Conservation (phyloP, 1,139 yeast species). For the Candida tropicalis region DNA sequence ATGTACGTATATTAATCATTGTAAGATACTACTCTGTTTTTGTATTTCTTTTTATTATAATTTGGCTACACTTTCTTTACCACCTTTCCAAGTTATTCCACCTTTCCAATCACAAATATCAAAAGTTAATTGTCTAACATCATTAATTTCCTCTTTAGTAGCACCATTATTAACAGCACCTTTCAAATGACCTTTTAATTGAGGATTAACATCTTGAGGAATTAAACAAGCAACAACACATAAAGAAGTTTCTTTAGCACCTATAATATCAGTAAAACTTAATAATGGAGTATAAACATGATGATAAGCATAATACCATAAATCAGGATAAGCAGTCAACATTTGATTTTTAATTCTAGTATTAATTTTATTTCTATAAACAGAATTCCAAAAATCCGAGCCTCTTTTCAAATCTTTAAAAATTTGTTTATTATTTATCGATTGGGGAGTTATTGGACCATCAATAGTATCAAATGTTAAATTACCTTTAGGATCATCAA, state of each 20-base stretch:
- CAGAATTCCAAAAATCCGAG: conserved; percentile 65
- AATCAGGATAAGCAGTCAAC: conserved; percentile 78
- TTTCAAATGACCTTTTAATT: conserved; percentile 82
- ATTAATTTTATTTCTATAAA: conserved; percentile 52
- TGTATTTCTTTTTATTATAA: conserved; percentile 23
- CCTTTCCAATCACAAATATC: conserved; percentile 68
- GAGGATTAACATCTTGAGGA: conserved; percentile 86
- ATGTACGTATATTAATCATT: no score
- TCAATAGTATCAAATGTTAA: conserved; percentile 39
- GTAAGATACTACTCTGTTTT: no score
- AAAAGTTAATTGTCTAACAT: conserved; percentile 62
- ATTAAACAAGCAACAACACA: conserved; percentile 78
- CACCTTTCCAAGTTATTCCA: conserved; percentile 53
- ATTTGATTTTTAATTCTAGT: conserved; percentile 59
- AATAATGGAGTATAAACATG: conserved; percentile 82
- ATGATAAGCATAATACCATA: conserved; percentile 71
- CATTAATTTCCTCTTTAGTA: conserved; percentile 59
- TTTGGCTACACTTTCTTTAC: conserved; percentile 65
- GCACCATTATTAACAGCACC: conserved; percentile 87
- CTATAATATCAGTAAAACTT: conserved; percentile 64
- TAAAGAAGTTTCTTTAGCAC: conserved; percentile 72
- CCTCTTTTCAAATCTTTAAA: conserved; percentile 51
- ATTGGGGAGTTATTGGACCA: conserved; percentile 40
- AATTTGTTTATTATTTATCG: conserved; percentile 32
- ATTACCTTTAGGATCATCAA: conserved; percentile 32